A percentile compares a stretch with the other conserved stretches of the same genome.
Conservation (phyloP, 768 basidiomycete species). For the Hebeloma cylindrosporum region DNA sequence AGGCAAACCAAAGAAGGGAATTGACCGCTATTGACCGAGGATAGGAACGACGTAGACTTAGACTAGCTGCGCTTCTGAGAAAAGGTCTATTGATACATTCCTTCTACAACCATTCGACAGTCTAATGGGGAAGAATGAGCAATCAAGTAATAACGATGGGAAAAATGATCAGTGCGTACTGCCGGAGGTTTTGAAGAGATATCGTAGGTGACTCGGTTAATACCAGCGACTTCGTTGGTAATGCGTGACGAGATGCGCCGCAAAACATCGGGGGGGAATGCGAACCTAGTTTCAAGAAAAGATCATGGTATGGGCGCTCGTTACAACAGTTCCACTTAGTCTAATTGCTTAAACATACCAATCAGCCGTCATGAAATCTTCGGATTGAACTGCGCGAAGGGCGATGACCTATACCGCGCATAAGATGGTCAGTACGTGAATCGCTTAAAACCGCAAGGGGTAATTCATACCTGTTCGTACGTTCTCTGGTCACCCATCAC, state of each 20-base stretch:
- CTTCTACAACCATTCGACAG: slow-evolving; percentile 49
- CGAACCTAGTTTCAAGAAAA: slow-evolving; percentile 60
- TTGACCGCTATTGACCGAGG: too few relatives aligned
- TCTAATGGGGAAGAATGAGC: slow-evolving; percentile 29
- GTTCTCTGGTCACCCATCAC: slow-evolving; percentile 97
- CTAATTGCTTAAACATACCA: slow-evolving; percentile 82
- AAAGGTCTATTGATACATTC: too few relatives aligned
- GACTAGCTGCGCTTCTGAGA: too few relatives aligned
- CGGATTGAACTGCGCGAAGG: slow-evolving; percentile 92
- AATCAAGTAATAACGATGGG: neutral
- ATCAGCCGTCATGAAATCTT: slow-evolving; percentile 99
- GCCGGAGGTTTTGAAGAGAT: slow-evolving; percentile 97
- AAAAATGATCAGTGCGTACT: slow-evolving; percentile 42
- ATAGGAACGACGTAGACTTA: too few relatives aligned
- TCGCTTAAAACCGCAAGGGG: neutral
- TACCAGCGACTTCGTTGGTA: slow-evolving; percentile 96
- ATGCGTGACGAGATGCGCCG: slow-evolving; percentile 93
- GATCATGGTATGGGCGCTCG: too few relatives aligned
- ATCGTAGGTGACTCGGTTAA: slow-evolving; percentile 95
- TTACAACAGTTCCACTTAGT: too few relatives aligned
- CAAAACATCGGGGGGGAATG: slow-evolving; percentile 90
- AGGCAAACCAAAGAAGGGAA: too few relatives aligned
- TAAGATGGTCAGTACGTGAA: slow-evolving; percentile 5
- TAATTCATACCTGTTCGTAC: slow-evolving; percentile 76
- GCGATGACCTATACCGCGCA: slow-evolving; percentile 70